Conservation (phyloP, 2,329 filamentous ascomycete genomes). For the Aspergillus candidus region DNA sequence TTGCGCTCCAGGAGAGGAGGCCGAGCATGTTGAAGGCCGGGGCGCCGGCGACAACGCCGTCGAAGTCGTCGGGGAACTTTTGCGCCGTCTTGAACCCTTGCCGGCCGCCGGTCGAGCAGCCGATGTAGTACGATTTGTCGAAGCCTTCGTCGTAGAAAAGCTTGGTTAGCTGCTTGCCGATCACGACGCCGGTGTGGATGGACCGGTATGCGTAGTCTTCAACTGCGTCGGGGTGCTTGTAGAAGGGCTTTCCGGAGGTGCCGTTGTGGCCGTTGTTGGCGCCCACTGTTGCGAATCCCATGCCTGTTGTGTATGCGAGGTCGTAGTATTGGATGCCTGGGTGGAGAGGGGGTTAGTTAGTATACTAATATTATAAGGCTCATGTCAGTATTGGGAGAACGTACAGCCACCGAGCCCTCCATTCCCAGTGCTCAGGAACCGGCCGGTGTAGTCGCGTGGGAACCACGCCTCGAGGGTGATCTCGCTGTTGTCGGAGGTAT, state of each 20-base stretch:
- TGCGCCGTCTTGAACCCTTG: constrained; percentile 44
- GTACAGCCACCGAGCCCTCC: constrained; percentile 45
- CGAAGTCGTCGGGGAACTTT: constrained; percentile 43
- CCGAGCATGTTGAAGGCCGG: constrained; percentile 41
- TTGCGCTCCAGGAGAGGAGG: constrained; percentile 39
- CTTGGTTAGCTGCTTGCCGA: constrained; percentile 38
- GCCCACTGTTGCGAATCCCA: constrained; percentile 43
- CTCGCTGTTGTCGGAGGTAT: constrained; percentile 39
- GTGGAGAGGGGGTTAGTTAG: neutral
- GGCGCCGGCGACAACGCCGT: constrained; percentile 43
- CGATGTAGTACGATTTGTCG: constrained; percentile 44
- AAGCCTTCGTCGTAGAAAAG: constrained; percentile 35
- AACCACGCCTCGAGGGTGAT: constrained; percentile 47
- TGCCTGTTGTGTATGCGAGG: constrained; percentile 37
- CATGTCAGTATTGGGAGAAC: constrained; percentile 11
- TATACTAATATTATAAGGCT: no score
- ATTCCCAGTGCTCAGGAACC: constrained; percentile 46
- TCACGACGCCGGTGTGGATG: constrained; percentile 35
- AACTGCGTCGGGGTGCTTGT: constrained; percentile 41
- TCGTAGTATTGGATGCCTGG: constrained; percentile 43
- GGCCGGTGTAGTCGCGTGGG: constrained; percentile 41
- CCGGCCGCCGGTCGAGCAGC: constrained; percentile 46
- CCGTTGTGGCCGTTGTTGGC: constrained; percentile 49
- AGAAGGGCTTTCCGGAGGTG: constrained; percentile 42
- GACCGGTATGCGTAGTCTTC: constrained; percentile 46